Evolutionary conservation across 2,329 filamentous ascomycete species (phyloP).

Genomic region (Claviceps fusiformis): DNA sequence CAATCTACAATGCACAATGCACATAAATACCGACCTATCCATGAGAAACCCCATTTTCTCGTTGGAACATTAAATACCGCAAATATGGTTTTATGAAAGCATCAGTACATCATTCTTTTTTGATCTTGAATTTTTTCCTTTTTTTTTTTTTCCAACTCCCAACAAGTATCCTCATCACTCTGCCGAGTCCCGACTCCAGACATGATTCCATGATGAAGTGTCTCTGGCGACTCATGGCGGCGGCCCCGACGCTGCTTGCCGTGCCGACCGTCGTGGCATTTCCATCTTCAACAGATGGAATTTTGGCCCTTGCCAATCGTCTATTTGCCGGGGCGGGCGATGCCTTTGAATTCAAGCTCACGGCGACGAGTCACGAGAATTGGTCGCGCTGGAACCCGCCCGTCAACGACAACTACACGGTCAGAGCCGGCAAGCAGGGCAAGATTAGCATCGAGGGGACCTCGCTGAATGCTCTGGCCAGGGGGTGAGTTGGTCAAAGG

Average conservation of each 20-base stretch:
- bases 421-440: slow-evolving; percentile 3
- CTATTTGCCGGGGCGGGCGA: slow-evolving; percentile 7
- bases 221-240: background rate
- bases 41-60: too few relatives aligned
- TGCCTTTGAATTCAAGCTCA: slow-evolving; percentile 9
- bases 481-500: slow-evolving; percentile 8
- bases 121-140: too few relatives aligned
- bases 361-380: slow-evolving; percentile 1
- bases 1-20: too few relatives aligned
- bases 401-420: slow-evolving; percentile 10
- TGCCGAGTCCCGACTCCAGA: background rate
- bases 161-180: too few relatives aligned
- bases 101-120: too few relatives aligned
- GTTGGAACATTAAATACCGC: too few relatives aligned
- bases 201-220: background rate
- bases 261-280: background rate
- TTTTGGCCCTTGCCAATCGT: slow-evolving; percentile 9
- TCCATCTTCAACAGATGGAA: slow-evolving; percentile 5
- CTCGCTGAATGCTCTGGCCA: slow-evolving; percentile 10
- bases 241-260: background rate
- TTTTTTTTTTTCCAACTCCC: too few relatives aligned
- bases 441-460: slow-evolving; percentile 10
- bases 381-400: slow-evolving; percentile 12
- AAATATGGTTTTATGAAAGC: too few relatives aligned
- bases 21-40: too few relatives aligned